Percentiles rank a stretch among this genome's conserved stretches.
Evolutionary conservation across 257 asterid genomes (phyloP).

Genomic region (Haberlea rhodopensis): DNA sequence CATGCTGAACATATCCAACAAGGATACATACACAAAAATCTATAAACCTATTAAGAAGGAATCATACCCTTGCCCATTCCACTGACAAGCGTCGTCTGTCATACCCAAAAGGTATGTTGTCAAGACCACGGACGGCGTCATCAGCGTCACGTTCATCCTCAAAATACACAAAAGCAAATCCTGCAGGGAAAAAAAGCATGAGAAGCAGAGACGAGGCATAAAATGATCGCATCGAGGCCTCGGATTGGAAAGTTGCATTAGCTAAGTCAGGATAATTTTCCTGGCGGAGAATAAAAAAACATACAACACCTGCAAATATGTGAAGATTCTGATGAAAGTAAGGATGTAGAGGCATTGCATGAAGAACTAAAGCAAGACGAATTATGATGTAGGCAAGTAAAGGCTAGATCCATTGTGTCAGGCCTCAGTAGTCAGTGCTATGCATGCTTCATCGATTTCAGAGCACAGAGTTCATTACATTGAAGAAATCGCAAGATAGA

Average conservation of each 20-base stretch:
- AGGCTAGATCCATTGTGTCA: slow-evolving; percentile 55
- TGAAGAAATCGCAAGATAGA: slow-evolving; percentile 78
- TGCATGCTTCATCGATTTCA: slow-evolving; percentile 86
- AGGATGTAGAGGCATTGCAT: slow-evolving; percentile 83
- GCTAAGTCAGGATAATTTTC: slow-evolving; percentile 38
- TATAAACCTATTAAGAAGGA: not conserved
- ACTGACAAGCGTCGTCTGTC: slow-evolving; percentile 69
- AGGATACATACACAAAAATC: not conserved
- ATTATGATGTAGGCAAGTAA: slow-evolving; percentile 56
- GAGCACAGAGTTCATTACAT: slow-evolving; percentile 63
- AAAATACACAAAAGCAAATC: slow-evolving; percentile 85
- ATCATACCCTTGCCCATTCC: slow-evolving; percentile 87
- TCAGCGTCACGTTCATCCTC: slow-evolving; percentile 92
- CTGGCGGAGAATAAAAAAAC: slow-evolving; percentile 41
- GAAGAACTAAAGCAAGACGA: slow-evolving; percentile 68
- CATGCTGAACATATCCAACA: not conserved
- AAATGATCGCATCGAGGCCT: slow-evolving; percentile 15
- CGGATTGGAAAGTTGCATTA: slow-evolving; percentile 27
- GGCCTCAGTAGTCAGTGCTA: slow-evolving; percentile 62
- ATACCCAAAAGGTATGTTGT: slow-evolving; percentile 63
- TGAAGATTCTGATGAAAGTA: slow-evolving; percentile 74
- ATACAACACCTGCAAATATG: slow-evolving; percentile 91
- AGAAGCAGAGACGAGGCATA: slow-evolving; percentile 20
- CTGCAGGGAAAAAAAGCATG: slow-evolving; percentile 41
- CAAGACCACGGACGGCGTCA: slow-evolving; percentile 74